Percentiles rank a stretch among this genome's conserved stretches.
Conservation (phyloP, 169 alveolate genomes). For the Plasmodium fragile region DNA sequence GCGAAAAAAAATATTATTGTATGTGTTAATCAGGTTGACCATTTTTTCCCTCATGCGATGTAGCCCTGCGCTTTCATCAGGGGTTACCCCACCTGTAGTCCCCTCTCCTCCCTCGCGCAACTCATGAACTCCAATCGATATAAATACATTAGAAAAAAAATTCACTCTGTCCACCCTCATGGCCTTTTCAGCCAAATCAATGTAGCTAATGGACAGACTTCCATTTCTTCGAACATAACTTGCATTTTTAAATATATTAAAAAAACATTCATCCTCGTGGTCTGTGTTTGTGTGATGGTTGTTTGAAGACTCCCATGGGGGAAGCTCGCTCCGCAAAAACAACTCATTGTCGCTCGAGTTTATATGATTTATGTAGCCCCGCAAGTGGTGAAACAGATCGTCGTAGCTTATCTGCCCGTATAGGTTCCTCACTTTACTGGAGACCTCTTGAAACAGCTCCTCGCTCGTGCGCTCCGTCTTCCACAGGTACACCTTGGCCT, state of each 20-base stretch:
- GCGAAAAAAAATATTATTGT: slow-evolving; percentile 35
- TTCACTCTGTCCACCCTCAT: slow-evolving; percentile 15
- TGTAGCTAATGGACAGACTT: slow-evolving; percentile 37
- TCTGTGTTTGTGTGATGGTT: not conserved
- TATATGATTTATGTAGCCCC: slow-evolving; percentile 38
- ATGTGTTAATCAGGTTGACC: slow-evolving; percentile 5
- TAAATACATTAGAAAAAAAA: slow-evolving; percentile 63
- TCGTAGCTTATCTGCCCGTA: slow-evolving; percentile 67
- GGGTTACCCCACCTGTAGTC: not conserved
- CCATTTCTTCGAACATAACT: slow-evolving; percentile 72
- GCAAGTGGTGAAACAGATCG: slow-evolving; percentile 61
- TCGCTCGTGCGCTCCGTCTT: slow-evolving; percentile 66
- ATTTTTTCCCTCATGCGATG: not conserved
- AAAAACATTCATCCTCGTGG: slow-evolving; percentile 25
- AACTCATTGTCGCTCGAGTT: slow-evolving; percentile 48
- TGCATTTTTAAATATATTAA: slow-evolving; percentile 43
- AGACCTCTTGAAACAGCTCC: slow-evolving; percentile 30
- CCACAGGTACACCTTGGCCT: slow-evolving; percentile 73
- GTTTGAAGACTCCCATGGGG: not conserved
- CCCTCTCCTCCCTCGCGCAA: slow-evolving; percentile 2
- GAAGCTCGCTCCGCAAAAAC: slow-evolving; percentile 20
- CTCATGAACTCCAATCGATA: slow-evolving; percentile 74
- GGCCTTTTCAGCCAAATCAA: slow-evolving; percentile 8
- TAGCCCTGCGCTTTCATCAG: not conserved
- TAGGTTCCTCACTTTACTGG: slow-evolving; percentile 38